Evolutionary conservation across 164 flowering plant species (phyloP).

Genomic region (Annona squamosa): DNA sequence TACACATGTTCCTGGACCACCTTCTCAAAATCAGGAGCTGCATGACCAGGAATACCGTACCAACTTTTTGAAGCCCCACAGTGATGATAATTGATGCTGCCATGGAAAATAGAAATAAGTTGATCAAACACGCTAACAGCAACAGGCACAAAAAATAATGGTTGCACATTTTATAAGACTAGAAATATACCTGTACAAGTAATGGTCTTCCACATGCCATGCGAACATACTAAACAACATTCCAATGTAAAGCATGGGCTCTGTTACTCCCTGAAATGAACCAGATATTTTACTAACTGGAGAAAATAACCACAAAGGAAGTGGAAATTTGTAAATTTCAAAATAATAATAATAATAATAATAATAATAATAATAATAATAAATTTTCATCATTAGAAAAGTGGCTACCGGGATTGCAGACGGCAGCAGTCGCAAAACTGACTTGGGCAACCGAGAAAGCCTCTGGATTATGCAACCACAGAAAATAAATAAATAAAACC

Average conservation of each 20-base stretch:
- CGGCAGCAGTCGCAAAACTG: constrained; percentile 71
- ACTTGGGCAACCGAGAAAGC: constrained; percentile 66
- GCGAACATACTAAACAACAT: constrained; percentile 99
- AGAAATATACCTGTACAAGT: constrained; percentile 69
- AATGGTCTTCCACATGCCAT: constrained; percentile 99
- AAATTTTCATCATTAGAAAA: not conserved
- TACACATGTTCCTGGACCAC: constrained; percentile 86
- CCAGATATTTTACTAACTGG: not conserved
- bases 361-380: not conserved
- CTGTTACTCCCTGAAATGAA: constrained; percentile 85
- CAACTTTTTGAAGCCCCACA: constrained; percentile 99
- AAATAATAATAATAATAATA: not conserved
- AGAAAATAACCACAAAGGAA: not conserved
- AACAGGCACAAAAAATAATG: not conserved
- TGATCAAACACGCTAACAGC: not conserved
- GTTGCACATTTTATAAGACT: not conserved
- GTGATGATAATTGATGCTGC: constrained; percentile 94
- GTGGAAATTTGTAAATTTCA: not conserved
- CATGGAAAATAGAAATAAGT: constrained; percentile 2
- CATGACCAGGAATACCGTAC: constrained; percentile 96
- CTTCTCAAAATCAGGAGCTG: constrained; percentile 81
- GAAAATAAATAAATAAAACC: not conserved
- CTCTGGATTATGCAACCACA: constrained; percentile 34
- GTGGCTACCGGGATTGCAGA: constrained; percentile 72
- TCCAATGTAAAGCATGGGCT: constrained; percentile 99